Evolutionary conservation across 129 eudicot species (phyloP).

Genomic region (Tagetes erecta): DNA sequence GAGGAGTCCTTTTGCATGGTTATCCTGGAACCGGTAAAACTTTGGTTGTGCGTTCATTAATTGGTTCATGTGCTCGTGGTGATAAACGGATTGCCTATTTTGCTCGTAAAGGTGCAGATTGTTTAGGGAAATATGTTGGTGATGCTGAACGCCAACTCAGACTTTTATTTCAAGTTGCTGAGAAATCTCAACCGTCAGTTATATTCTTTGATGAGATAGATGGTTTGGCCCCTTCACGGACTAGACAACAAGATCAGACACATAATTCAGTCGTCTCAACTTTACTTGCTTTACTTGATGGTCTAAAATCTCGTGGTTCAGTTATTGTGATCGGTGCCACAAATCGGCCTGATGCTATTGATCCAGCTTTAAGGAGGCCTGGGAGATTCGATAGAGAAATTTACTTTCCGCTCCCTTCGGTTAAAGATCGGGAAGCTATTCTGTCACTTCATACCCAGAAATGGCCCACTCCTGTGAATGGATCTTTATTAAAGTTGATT

Average conservation of each 20-base stretch:
- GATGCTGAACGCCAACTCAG: constrained; percentile 99
- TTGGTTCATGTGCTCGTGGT: constrained; percentile 98
- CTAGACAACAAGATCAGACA: constrained; percentile 97
- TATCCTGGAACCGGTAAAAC: constrained; percentile 99
- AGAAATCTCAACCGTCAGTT: constrained; percentile 93
- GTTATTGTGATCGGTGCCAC: constrained; percentile 98
- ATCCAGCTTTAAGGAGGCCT: constrained; percentile 95
- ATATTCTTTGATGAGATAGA: constrained; percentile 97
- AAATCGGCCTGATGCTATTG: constrained; percentile 95
- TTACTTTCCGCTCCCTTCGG: constrained; percentile 81
- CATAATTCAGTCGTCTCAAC: constrained; percentile 98
- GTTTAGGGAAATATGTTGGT: constrained; percentile 98
- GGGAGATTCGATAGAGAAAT: constrained; percentile 97
- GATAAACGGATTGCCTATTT: constrained; percentile 90
- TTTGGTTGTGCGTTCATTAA: constrained; percentile 84
- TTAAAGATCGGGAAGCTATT: constrained; percentile 85
- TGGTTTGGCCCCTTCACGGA: constrained; percentile 93
- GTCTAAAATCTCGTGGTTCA: constrained; percentile 93
- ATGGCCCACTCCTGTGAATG: constrained; percentile 84
- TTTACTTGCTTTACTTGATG: constrained; percentile 90
- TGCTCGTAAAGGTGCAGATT: constrained; percentile 99
- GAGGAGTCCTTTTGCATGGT: constrained; percentile 97
- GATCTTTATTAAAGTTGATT: constrained; percentile 64
- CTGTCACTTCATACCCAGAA: constrained; percentile 82
- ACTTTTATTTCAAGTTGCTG: constrained; percentile 95